phyloP scores from a whole-genome alignment of 345 rosid species.

The Punica granatum region DNA sequence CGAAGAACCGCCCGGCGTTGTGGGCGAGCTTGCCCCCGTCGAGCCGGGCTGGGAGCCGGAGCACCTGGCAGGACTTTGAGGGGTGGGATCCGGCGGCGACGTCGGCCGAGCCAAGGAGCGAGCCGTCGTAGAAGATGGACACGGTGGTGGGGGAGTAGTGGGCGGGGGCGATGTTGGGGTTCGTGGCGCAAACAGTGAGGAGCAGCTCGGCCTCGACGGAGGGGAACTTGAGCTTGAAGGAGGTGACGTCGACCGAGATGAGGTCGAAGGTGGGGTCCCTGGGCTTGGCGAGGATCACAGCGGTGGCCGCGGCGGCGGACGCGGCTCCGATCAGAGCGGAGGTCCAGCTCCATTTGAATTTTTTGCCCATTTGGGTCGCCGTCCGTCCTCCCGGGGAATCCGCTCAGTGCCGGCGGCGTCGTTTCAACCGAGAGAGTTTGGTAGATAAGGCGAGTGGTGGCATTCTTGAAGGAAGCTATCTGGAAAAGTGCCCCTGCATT shows the following conservation, averaged over 20 bases:
- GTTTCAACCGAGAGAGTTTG: no score
- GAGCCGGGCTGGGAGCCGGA: slow-evolving; percentile 65
- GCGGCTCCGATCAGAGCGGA: slow-evolving; percentile 69
- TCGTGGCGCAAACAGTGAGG: slow-evolving; percentile 77
- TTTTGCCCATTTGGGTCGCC: slow-evolving; percentile 28
- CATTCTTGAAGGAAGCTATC: no score
- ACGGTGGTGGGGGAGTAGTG: slow-evolving; percentile 64
- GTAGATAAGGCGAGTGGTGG: no score
- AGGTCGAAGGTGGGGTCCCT: slow-evolving; percentile 84
- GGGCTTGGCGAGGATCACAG: slow-evolving; percentile 50
- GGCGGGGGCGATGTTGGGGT: slow-evolving; percentile 64
- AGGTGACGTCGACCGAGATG: slow-evolving; percentile 61
- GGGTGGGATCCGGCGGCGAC: slow-evolving; percentile 70
- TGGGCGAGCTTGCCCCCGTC: slow-evolving; percentile 72
- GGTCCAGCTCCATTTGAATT: slow-evolving; percentile 73
- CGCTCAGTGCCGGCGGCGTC: not conserved
- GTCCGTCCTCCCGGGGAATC: not conserved
- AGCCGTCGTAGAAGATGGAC: slow-evolving; percentile 84
- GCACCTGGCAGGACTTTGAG: slow-evolving; percentile 52
- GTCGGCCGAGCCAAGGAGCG: slow-evolving; percentile 58
- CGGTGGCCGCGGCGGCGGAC: slow-evolving; percentile 39
- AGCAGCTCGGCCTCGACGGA: slow-evolving; percentile 62
- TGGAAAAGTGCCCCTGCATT: no score
- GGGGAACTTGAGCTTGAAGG: slow-evolving; percentile 70
- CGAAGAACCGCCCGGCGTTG: slow-evolving; percentile 53